Conservation (phyloP, 345 rosid genomes). For the Eucalyptus victrix region DNA sequence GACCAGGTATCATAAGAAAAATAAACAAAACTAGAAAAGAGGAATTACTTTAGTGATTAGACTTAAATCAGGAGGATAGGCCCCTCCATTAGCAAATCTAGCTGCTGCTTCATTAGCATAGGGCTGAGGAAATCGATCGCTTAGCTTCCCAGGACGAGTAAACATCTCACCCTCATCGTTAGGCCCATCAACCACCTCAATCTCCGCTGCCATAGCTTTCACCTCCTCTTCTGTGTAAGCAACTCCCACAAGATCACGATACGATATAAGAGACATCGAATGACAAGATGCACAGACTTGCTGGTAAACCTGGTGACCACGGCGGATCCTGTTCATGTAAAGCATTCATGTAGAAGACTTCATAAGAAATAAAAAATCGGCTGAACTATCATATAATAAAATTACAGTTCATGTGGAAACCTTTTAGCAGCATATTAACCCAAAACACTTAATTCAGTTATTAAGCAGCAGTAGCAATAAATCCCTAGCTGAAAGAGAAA, state of each 20-base stretch:
- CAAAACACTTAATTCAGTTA: not conserved
- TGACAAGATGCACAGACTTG: conserved; percentile 99
- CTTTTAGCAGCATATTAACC: not conserved
- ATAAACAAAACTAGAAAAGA: not conserved
- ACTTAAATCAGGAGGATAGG: conserved; percentile 99
- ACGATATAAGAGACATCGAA: conserved; percentile 92
- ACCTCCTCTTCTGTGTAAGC: conserved; percentile 98
- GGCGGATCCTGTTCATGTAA: conserved; percentile 74
- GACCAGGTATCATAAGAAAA: not conserved
- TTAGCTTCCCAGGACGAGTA: conserved; percentile 95
- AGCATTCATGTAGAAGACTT: not conserved
- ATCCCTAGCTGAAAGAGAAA: not conserved
- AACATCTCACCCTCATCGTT: conserved; percentile 99
- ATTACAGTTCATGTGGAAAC: not conserved
- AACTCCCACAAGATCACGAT: conserved; percentile 93
- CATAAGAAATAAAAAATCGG: not conserved
- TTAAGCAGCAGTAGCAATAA: not conserved
- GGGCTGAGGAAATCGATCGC: conserved; percentile 93
- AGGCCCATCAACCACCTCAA: conserved; percentile 97
- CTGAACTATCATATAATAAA: not conserved
- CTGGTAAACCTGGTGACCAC: conserved; percentile 96
- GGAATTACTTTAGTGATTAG: conserved; percentile 85
- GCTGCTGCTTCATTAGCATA: conserved; percentile 92
- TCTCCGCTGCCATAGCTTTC: conserved; percentile 99
- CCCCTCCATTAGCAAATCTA: conserved; percentile 99